Conservation (phyloP, 352 stramenopile genomes). For the Lagenidium giganteum region DNA sequence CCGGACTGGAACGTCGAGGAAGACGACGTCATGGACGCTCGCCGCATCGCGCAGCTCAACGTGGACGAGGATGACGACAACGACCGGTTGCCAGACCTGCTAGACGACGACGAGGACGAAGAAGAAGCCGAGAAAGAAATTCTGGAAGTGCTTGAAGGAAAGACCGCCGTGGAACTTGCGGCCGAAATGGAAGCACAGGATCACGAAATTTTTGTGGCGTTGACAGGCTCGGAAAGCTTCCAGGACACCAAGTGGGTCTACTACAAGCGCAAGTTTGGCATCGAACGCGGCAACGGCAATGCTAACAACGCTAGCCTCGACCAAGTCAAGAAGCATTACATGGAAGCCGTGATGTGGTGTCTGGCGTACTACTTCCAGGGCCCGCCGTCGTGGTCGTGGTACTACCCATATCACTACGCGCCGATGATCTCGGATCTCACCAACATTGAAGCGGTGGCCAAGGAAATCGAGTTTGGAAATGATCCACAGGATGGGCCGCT, state of each 20-base stretch:
- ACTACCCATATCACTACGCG: conserved; percentile 99
- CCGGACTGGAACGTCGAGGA: conserved; percentile 56
- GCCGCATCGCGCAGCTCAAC: conserved; percentile 41
- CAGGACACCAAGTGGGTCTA: conserved; percentile 85
- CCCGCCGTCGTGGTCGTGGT: conserved; percentile 97
- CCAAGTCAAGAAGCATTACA: conserved; percentile 67
- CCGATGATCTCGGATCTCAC: conserved; percentile 98
- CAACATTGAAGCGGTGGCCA: conserved; percentile 70
- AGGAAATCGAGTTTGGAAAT: conserved; percentile 81
- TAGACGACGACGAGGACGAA: conserved; percentile 45
- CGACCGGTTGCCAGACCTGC: conserved; percentile 21
- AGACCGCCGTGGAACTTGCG: conserved; percentile 35
- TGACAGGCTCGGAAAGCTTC: conserved; percentile 65
- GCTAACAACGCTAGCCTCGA: conserved; percentile 47
- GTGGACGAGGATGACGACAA: conserved; percentile 24
- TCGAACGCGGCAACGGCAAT: conserved; percentile 50
- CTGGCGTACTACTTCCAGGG: conserved; percentile 88
- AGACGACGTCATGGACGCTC: conserved; percentile 34
- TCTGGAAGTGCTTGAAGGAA: conserved; percentile 53
- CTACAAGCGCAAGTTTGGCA: conserved; percentile 77
- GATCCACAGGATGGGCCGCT: conserved; percentile 80
- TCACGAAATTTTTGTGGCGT: conserved; percentile 33
- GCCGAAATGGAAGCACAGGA: conserved; percentile 35
- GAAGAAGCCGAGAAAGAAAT: conserved; percentile 50
- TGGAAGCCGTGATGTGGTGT: conserved; percentile 79